These are phyloP conservation scores for Dendrobium catenatum DNA, from an alignment of 106 monocot genomes.

Conservation along the genomic window DNA sequence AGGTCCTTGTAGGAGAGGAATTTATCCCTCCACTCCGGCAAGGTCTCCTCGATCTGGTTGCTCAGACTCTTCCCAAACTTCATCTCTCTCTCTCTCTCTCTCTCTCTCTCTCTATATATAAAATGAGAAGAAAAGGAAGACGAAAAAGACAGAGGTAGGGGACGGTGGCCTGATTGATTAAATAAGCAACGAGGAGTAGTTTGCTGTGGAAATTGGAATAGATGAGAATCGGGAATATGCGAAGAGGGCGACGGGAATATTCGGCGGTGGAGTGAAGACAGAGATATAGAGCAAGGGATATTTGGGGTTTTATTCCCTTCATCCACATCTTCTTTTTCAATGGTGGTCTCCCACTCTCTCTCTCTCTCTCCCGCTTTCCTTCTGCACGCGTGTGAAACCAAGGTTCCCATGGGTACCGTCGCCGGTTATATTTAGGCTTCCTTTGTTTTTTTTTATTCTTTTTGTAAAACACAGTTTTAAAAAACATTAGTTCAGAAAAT, in stretches of 20 bases:
- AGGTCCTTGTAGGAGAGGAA: conserved; percentile 89
- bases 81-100: conserved; percentile 26
- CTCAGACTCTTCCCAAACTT: conserved; percentile 89
- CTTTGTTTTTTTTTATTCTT: no score
- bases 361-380: no score
- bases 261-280: not conserved
- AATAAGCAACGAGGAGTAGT: not conserved
- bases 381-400: no score
- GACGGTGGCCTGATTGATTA: not conserved
- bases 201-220: not conserved
- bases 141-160: not conserved
- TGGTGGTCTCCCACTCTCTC: no score
- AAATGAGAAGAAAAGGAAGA: no score
- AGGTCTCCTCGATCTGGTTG: conserved; percentile 84
- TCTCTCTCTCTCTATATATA: no score
- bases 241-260: not conserved
- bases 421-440: no score
- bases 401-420: no score
- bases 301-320: conserved; percentile 1
- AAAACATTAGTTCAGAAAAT: no score
- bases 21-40: conserved; percentile 94
- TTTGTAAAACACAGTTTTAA: no score
- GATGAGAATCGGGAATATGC: not conserved
- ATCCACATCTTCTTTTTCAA: no score
- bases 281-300: not conserved